Base-by-base conservation (phyloP, 192 early-diverging fungal species). In the Mortierella alpina region DNA sequence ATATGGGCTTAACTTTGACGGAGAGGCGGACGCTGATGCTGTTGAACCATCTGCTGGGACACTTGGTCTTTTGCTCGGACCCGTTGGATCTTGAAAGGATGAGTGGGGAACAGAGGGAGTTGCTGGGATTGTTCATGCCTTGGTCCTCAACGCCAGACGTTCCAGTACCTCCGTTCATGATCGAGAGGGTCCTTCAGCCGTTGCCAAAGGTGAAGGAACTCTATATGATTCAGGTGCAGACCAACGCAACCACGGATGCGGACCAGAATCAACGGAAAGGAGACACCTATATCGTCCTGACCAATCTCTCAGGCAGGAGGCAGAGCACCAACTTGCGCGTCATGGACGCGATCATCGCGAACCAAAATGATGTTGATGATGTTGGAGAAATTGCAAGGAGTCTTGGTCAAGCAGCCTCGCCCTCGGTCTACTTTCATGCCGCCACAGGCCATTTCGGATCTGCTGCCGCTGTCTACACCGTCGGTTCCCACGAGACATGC, bases 41-140 rank as follows among this genome's bases (percentile, higher is more conserved):
- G 0, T 52, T 88, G 46, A 88, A 88, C 55, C 86, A 88, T 59
- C 58, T 88, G 0, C 62, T 88, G 20, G 87, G 87, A 4, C 73
- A 82, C 15, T 61, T 88, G 1, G 87, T 88, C 22, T 88, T 88
- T 72, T 79, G 60, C 11, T 86, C 85, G n/a, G 87, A 88, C 44
- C 73, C 84, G 53, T 71, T 88, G 1, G 72, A 69, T 4, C 55
- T 67, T 9, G 68, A 83, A 15, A 63, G 65, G 5, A 22, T 70
- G 50, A 66, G 53, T n/a, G 67, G 68, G 11, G 83, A 84, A 31
- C 87, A 88, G 65, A 44, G 68, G 10, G 23, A 63, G 42, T 75
- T 82, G 11, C 40, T 75, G 31, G 82, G 78, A 13, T 76, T 77
- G 0, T 88, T 88, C 66, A 70, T 78, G 17, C 75, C 75, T 0